Conservation (phyloP, 345 rosid genomes). For the Theobroma cacao region DNA sequence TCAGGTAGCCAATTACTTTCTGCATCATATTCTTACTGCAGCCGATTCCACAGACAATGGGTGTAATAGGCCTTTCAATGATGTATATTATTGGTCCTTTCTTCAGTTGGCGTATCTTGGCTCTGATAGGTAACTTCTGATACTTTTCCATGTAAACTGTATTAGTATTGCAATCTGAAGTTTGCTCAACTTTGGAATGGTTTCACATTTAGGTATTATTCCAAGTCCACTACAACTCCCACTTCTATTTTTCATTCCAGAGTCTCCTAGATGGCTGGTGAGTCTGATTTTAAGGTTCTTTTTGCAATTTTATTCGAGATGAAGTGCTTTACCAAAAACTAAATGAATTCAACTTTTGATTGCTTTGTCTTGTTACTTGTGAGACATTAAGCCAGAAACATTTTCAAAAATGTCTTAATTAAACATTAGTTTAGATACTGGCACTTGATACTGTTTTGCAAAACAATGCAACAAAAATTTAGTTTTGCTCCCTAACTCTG, state of each 20-base stretch:
- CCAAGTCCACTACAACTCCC: background rate
- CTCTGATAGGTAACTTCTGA: background rate
- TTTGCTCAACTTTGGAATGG: background rate
- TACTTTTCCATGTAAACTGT: background rate
- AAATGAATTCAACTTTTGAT: too few species aligned
- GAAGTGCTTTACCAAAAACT: background rate
- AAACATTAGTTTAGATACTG: too few species aligned
- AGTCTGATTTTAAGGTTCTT: background rate
- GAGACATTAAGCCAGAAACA: too few species aligned
- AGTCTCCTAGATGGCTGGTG: background rate
- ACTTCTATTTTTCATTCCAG: background rate
- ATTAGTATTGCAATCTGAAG: background rate
- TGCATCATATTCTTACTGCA: background rate
- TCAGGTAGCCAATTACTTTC: too few species aligned
- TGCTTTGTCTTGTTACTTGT: too few species aligned
- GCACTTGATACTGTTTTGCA: too few species aligned
- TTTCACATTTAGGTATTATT: background rate
- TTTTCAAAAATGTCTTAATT: too few species aligned
- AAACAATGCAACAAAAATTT: too few species aligned
- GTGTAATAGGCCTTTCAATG: background rate
- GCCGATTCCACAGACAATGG: background rate
- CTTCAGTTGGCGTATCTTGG: slow-evolving; percentile 4
- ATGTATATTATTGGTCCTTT: background rate
- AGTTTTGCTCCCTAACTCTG: too few species aligned
- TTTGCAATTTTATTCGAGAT: background rate